Evolutionary conservation across 2,329 filamentous ascomycete genomes (phyloP).

Genomic region (Paecilomyces dactylethromorphus): DNA sequence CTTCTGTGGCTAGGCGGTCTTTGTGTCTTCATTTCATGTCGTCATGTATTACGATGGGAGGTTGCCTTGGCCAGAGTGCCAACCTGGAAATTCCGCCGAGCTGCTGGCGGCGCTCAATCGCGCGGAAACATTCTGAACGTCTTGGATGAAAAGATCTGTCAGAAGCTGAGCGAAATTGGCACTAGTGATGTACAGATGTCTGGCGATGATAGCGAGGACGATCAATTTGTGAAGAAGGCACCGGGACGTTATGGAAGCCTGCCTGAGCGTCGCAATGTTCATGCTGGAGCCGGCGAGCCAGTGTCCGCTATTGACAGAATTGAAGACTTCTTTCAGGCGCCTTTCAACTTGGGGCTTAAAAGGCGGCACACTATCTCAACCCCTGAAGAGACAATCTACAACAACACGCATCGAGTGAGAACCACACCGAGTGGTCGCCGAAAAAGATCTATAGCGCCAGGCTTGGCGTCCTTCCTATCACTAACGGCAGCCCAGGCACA

Average conservation of each 20-base stretch:
- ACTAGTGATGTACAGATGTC: conserved; percentile 29
- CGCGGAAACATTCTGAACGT: conserved; percentile 32
- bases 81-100: conserved; percentile 75
- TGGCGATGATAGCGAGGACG: conserved; percentile 28
- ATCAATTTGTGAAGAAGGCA: conserved; percentile 28
- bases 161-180: conserved; percentile 39
- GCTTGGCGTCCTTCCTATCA: conserved; percentile 66
- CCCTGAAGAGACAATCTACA: conserved; percentile 21
- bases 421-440: conserved; percentile 58
- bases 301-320: conserved; percentile 14
- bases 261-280: not conserved
- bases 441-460: conserved; percentile 59
- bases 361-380: conserved; percentile 50
- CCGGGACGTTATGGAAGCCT: conserved; percentile 14
- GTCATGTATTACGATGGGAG: conserved; percentile 71
- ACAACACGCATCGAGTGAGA: conserved; percentile 19
- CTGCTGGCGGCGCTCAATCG: conserved; percentile 32
- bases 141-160: conserved; percentile 41
- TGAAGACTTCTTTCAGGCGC: conserved; percentile 18
- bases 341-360: conserved; percentile 8
- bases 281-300: conserved; percentile 9
- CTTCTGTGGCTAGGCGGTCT: conserved; percentile 81
- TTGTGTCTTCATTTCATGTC: conserved; percentile 65
- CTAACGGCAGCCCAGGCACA: conserved; percentile 73
- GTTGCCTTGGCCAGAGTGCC: conserved; percentile 82